phyloP scores from a whole-genome alignment of 768 basidiomycete genomes.

The Boletus vermiculosoides region DNA sequence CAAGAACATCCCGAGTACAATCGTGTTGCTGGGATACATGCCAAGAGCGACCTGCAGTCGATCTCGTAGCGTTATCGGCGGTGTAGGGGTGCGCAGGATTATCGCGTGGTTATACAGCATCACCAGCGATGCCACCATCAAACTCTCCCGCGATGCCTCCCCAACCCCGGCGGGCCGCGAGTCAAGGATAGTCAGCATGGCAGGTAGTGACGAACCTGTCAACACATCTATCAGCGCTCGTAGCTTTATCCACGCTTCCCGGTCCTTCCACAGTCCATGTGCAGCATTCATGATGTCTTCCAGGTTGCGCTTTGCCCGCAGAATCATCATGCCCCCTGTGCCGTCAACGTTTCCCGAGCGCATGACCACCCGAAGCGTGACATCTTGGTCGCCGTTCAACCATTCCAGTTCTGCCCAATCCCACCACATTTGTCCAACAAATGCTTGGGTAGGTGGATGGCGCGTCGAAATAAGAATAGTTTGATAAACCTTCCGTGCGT shows the following conservation, averaged over 20 bases:
- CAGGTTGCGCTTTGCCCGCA: conserved; percentile 63
- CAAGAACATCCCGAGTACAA: conserved; percentile 69
- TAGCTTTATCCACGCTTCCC: conserved; percentile 64
- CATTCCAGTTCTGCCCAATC: conserved; percentile 87
- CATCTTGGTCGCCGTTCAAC: conserved; percentile 51
- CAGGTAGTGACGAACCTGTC: conserved; percentile 40
- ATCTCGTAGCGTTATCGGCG: conserved; percentile 57
- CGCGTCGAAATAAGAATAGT: conserved; percentile 55
- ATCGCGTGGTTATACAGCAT: conserved; percentile 61
- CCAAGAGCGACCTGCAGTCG: conserved; percentile 54
- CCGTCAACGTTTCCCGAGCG: conserved; percentile 55
- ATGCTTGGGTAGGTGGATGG: conserved; percentile 34
- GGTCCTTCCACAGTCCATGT: conserved; percentile 49
- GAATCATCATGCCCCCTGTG: conserved; percentile 48
- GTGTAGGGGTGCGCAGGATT: conserved; percentile 53
- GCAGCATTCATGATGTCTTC: conserved; percentile 46
- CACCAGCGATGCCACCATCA: conserved; percentile 53
- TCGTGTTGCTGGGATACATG: conserved; percentile 65
- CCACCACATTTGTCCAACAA: conserved; percentile 62
- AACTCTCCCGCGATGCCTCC: conserved; percentile 42
- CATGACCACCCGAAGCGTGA: conserved; percentile 53
- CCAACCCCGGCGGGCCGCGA: conserved; percentile 21
- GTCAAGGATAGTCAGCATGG: conserved; percentile 42
- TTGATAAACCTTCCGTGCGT: conserved; percentile 77
- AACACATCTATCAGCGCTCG: conserved; percentile 65